Conservation (phyloP, 768 basidiomycete species). For the Trametes villosa region DNA sequence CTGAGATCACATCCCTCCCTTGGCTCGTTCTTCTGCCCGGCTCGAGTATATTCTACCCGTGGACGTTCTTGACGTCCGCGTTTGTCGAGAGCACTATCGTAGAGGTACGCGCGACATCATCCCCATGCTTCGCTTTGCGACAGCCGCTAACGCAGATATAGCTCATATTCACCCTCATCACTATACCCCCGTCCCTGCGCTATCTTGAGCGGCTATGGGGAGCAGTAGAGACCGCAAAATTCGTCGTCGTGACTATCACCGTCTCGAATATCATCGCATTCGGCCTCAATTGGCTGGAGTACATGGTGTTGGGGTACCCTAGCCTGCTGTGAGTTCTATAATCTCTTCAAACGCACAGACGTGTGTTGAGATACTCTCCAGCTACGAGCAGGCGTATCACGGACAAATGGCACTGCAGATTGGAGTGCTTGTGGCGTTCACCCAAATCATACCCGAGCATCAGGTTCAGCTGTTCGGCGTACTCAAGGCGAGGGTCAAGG, state of each 20-base stretch:
- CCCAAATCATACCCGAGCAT: slow-evolving; percentile 97
- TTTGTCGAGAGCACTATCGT: slow-evolving; percentile 83
- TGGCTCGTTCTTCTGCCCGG: slow-evolving; percentile 87
- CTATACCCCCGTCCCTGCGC: slow-evolving; percentile 80
- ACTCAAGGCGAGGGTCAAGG: slow-evolving; percentile 89
- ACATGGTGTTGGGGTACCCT: slow-evolving; percentile 64
- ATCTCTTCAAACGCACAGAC: slow-evolving; percentile 5
- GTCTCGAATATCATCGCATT: slow-evolving; percentile 89
- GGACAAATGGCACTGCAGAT: slow-evolving; percentile 93
- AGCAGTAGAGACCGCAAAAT: slow-evolving; percentile 80
- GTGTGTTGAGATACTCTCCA: slow-evolving; percentile 36
- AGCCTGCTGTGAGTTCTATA: slow-evolving; percentile 72
- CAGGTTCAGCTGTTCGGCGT: slow-evolving; percentile 92
- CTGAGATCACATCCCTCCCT: slow-evolving; percentile 46
- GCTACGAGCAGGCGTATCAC: slow-evolving; percentile 88
- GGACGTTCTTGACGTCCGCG: slow-evolving; percentile 90
- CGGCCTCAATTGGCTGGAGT: slow-evolving; percentile 89
- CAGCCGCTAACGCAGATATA: slow-evolving; percentile 38
- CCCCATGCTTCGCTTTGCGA: neutral
- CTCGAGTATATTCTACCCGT: slow-evolving; percentile 81
- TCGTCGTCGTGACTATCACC: slow-evolving; percentile 77
- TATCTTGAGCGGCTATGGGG: slow-evolving; percentile 98
- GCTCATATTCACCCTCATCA: slow-evolving; percentile 77
- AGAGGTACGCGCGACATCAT: slow-evolving; percentile 62
- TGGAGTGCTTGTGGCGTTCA: slow-evolving; percentile 92